Evolutionary conservation across 768 basidiomycete genomes (phyloP), one percentile per base, ranked within the genome.

Genomic region (Tulasnella sp.): DNA sequence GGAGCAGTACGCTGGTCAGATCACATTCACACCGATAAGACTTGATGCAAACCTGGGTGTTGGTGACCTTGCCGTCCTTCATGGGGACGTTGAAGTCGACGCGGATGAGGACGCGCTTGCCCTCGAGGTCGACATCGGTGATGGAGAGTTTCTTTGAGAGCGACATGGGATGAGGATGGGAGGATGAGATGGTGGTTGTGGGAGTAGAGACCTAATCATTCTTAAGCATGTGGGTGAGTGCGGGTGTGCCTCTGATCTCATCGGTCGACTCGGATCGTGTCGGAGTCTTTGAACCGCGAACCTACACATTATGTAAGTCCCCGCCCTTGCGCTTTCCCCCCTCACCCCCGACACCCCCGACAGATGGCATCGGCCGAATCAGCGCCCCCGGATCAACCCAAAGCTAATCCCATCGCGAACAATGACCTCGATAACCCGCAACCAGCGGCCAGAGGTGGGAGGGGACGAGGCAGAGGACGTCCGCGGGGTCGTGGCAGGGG

Each of bases 1-100:
- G 64, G 44, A 73, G 64, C n/a, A 22, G 9, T 69, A 16, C 1
- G 42, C 19, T 14, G 16, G 19, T 41, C 44, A 69, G 40, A 8
- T 64, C 62, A 42, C 22, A 26, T 41, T 52, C 39, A 47, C 1
- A 52, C 39, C 29, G 41, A n/a, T 16, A 62, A 36, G 35, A 11
- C 14, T 26, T 66, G 73, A 69, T 59, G 84, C 94, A 75, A 79
- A 97, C 96, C 71, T 95, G 95, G 75, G 94, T 90, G 83, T 98
- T 99, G 62, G 96, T 96, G 85, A 98, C 95, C 79, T 89, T 89
- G 65, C 90, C 90, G 79, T 93, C 90, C 77, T 90, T 86, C 77
- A 83, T 81, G 75, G 94, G 94, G 74, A 96, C 94, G 79, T 96
- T 96, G 84, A 96, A 96, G 84, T 96, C 94, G 76, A 95, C 95